phyloP scores from a whole-genome alignment of 352 stramenopile species.

The Nothophytophthora sp. region DNA sequence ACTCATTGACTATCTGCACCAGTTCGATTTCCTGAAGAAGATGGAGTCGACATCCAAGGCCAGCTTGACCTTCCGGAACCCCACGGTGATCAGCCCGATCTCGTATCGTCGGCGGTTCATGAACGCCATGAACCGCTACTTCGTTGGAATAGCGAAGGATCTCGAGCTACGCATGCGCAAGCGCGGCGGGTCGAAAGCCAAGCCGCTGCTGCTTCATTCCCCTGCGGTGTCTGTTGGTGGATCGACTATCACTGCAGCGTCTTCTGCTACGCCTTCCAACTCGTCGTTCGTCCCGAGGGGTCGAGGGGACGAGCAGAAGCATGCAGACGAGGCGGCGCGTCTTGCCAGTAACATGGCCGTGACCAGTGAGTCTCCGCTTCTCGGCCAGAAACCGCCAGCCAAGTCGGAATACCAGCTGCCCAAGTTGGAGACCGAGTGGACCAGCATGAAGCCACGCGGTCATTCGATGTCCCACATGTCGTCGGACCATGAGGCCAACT shows the following conservation, averaged over 20 bases:
- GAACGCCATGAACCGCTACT: conserved; percentile 82
- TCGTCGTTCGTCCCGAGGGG: not conserved
- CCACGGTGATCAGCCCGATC: conserved; percentile 82
- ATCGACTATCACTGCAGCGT: not conserved
- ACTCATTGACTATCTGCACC: conserved; percentile 87
- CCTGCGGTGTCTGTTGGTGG: conserved; percentile 1
- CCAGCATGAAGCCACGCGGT: conserved; percentile 38
- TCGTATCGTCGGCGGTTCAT: conserved; percentile 82
- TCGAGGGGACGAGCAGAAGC: conserved; percentile 17
- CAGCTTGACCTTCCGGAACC: conserved; percentile 79
- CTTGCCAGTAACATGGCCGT: conserved; percentile 36
- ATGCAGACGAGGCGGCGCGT: conserved; percentile 30
- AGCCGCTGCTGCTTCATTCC: conserved; percentile 5
- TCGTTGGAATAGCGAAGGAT: conserved; percentile 79
- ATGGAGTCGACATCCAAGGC: conserved; percentile 90
- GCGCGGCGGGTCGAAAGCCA: conserved; percentile 32
- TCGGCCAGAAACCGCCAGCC: conserved; percentile 4
- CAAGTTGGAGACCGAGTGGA: conserved; percentile 36
- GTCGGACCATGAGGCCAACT: conserved; percentile 25
- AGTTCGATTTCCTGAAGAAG: conserved; percentile 90
- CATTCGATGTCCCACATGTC: conserved; percentile 49
- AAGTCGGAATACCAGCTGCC: conserved; percentile 32
- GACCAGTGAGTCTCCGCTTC: conserved; percentile 17
- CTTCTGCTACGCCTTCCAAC: conserved; percentile 5
- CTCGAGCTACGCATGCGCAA: conserved; percentile 73